Base-by-base conservation (phyloP, 2,329 filamentous ascomycete species). In the Ophiostoma novo-ulmi region DNA sequence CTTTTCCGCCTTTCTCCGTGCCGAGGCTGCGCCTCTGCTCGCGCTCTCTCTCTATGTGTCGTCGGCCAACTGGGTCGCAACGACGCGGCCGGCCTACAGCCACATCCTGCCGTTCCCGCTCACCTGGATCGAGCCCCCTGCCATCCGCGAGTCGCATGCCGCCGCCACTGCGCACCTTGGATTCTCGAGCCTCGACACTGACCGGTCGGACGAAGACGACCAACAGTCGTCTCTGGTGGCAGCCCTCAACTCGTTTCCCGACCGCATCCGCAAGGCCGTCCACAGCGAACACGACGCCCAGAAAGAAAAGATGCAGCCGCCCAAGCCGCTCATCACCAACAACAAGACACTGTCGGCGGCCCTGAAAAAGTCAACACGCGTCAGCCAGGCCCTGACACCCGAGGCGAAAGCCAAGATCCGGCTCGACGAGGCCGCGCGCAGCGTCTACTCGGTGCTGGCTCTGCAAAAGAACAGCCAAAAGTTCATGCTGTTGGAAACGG, bases 1-100 rank as follows among this genome's bases (percentile, higher is more conserved):
- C 73, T 84, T 85, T 80, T 83, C 87, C 48, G 86, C 91, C 73
- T 94, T 94, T 79, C 82, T 97, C 75, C 84, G 89, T 77, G 86
- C 89, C 36, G 88, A 90, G 71, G 92, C 90, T n/a, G 88, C 89
- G 68, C 88, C 90, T 41, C 86, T 98, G 72, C 79, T 97, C 75
- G 91, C 96, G 75, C 88, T 97, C 71, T 94, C 89, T 69, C 89
- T 98, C 75, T 98, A 96, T 79, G 91, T 95, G 73, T 95, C 93
- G 41, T 92, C 90, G 71, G 88, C 93, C 74, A 97, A 98, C 82
- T 99, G 95, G 86, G 84, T 88, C 70, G 82, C 85, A 63, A 82
- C 85, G 67, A 97, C 93, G 4, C 88, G 93, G 20, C 91, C 93
- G 2, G 90, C 92, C 52, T 97, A 93, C 81, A 92, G 89, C 74